These are phyloP conservation scores for Endothia cerciana DNA, from an alignment of 2,329 filamentous ascomycete genomes.

Conservation along the genomic window DNA sequence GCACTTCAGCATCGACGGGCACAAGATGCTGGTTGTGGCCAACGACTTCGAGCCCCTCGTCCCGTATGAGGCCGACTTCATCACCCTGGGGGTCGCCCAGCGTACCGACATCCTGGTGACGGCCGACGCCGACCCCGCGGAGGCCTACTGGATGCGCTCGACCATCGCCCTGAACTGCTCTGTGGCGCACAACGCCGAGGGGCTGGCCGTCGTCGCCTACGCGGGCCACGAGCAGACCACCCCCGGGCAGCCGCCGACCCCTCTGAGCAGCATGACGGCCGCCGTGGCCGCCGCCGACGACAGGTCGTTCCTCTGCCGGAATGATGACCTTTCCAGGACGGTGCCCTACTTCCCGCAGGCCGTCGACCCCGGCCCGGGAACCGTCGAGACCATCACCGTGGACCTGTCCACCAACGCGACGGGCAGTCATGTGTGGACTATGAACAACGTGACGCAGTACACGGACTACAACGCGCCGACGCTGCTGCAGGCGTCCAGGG, in stretches of 20 bases:
- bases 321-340: slow-evolving; percentile 2
- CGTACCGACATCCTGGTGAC: slow-evolving; percentile 10
- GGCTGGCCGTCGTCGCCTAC: not conserved
- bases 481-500: not conserved
- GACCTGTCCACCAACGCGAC: slow-evolving; percentile 7
- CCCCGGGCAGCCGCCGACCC: not conserved
- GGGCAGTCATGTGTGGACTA: not conserved
- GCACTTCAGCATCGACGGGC: slow-evolving; percentile 8
- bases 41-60: slow-evolving; percentile 10
- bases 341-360: not conserved
- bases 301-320: not conserved
- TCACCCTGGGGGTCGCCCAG: slow-evolving; percentile 14
- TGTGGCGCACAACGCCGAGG: not conserved
- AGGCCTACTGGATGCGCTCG: slow-evolving; percentile 16
- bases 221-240: not conserved
- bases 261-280: not conserved
- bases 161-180: slow-evolving; percentile 6
- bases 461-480: slow-evolving; percentile 4
- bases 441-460: slow-evolving; percentile 2
- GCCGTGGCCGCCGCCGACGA: not conserved
- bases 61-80: slow-evolving; percentile 6
- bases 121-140: not conserved
- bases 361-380: not conserved
- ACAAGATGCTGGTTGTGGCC: slow-evolving; percentile 11
- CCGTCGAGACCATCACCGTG: slow-evolving; percentile 1